Base-by-base conservation (phyloP, 2,329 filamentous ascomycete genomes). In the Teratosphaeria nubilosa region DNA sequence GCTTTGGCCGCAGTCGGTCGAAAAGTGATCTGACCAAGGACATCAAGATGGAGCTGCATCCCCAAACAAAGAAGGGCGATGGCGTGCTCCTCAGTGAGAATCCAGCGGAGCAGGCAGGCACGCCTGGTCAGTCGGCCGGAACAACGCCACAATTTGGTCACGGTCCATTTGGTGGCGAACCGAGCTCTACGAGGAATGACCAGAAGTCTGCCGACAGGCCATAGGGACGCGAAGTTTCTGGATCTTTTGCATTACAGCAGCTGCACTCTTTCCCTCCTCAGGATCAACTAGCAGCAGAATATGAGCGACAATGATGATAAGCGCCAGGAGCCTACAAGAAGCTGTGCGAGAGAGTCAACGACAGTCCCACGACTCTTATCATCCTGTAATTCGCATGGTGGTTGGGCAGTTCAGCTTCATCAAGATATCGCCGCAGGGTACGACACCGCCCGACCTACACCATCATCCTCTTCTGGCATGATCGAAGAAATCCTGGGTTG, bases 51-150 rank as follows among this genome's bases (percentile, higher is more conserved):
- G 76, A 79, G 45, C 68, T 78, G 5, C 78, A 81, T 59, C 77
- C 79, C 0, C 75, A 74, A 22, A 81, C 79, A 4, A 76, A 74
- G 57, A 66, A 75, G 2, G 74, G 74, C 50, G 78, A 81, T 59
- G 74, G 73, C 0, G 70, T 80, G 20, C 70, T 80, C 5, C 74
- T 76, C 9, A 70, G 74, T 30, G 69, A 76, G 53, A 60, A 65
- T 55, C 73, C 76, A 31, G 68, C 69, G 24, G 67, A 73, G 34
- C 67, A 70, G 52, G 69, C 69, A 41, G 70, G 70, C 9, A 51
- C 76, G 22, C 76, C 76, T 1, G 77, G 75, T 55, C 77, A 78
- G 63, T 70, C 73, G 32, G 67, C 63, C 16, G 70, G 74, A 2
- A 77, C 76, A 1, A 78, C 76, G 14, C 76, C 76, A 1, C 70